A percentile compares a stretch with the other conserved stretches of the same genome.
Evolutionary conservation across 371 early-diverging fungal genomes (phyloP).

Genomic region (Scutellospora calospora): DNA sequence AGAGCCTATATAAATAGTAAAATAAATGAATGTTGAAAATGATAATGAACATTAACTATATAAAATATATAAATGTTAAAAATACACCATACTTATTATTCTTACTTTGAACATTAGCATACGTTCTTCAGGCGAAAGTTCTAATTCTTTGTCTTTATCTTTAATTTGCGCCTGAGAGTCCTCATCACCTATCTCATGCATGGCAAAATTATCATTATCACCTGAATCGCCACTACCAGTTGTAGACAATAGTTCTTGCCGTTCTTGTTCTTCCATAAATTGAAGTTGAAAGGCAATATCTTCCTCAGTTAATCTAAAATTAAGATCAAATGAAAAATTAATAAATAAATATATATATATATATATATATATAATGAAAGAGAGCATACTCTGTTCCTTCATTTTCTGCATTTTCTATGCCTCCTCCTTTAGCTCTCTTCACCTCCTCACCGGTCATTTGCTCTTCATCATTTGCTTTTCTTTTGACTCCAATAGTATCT

Average conservation of each 20-base stretch:
- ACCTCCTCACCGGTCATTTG: conserved; percentile 33
- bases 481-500: conserved; percentile 47
- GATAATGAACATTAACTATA: neutral
- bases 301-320: conserved; percentile 71
- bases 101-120: conserved; percentile 26
- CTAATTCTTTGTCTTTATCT: conserved; percentile 22
- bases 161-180: neutral
- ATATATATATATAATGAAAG: neutral
- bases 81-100: neutral
- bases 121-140: conserved; percentile 26
- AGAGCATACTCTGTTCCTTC: conserved; percentile 48
- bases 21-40: conserved; percentile 1
- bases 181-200: conserved; percentile 28
- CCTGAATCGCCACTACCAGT: conserved; percentile 46
- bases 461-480: conserved; percentile 45
- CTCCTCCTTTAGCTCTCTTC: conserved; percentile 47
- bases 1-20: conserved; percentile 20
- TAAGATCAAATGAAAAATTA: neutral
- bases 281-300: conserved; percentile 76
- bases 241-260: conserved; percentile 21
- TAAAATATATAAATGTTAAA: neutral
- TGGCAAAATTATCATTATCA: conserved; percentile 46
- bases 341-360: neutral
- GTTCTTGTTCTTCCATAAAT: conserved; percentile 62
- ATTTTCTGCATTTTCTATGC: neutral